Base-by-base conservation (phyloP, 2,329 filamentous ascomycete genomes). In the Fonsecaea pugnacius region DNA sequence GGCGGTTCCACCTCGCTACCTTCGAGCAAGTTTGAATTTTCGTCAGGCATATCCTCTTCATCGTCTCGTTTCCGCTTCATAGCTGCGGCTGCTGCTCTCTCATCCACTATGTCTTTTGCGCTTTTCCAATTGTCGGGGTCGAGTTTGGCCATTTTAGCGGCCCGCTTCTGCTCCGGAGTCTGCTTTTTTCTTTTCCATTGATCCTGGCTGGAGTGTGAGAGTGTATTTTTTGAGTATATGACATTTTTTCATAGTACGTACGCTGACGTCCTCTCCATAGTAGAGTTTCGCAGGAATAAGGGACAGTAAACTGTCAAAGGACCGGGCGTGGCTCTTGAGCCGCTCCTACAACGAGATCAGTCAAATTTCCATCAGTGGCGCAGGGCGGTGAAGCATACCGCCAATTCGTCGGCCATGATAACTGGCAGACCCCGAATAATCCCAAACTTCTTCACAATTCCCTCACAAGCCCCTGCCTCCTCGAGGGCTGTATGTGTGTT, bases 141-240 rank as follows among this genome's bases (percentile, higher is more conserved):
- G 46, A 98, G 85, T 80, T 97, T 98, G 65, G 90, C 91, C 74
- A 89, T 86, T 79, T 92, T 92, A 62, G 92, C 91, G 70, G 90
- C 88, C 67, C 87, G 87, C 65, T 91, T 91, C 77, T 96, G 86
- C 77, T 92, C 90, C 76, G 96, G 96, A 57, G 92, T 94, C 80
- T 98, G 93, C 82, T 98, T 98, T 80, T 95, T 96, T 75, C 89
- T 89, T 76, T 89, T 88, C 92, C 92, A 96, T 88, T 97, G 92
- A 73, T 95, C 90, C 92, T 96, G 73, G n/a, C 36, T 18, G 9
- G 21, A 30, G 14, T 14, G 21, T 59, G 46, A 59, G 57, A 21
- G 32, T 24, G 51, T 5, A 4, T 21, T 9, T 14, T 59, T 16
- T 59, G 14, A 21, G 32, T 30, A 7, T 3, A 32, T 7, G 32